Conservation (phyloP, 208 protist genomes). For the Trypanosoma mega region DNA sequence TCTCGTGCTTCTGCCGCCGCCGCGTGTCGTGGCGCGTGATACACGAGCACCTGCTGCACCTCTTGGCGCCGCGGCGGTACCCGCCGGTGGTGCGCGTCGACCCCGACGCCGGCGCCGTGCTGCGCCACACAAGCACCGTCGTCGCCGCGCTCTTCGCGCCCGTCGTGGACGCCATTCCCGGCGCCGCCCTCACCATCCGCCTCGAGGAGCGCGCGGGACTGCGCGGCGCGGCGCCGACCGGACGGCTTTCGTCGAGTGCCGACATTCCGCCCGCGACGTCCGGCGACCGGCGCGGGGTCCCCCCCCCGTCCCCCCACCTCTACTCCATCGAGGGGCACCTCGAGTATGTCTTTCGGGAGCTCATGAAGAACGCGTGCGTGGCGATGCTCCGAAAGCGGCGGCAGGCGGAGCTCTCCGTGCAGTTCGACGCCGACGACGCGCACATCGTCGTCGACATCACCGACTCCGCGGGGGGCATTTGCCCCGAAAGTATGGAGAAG, state of each 20-base stretch:
- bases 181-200: slow-evolving; percentile 42
- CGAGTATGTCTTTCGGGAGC: slow-evolving; percentile 72
- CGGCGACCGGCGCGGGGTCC: slow-evolving; percentile 1
- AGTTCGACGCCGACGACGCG: slow-evolving; percentile 48
- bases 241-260: slow-evolving; percentile 50
- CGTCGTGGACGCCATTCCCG: slow-evolving; percentile 28
- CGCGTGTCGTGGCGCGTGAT: slow-evolving; percentile 83
- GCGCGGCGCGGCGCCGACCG: slow-evolving; percentile 28
- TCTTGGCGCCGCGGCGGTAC: slow-evolving; percentile 37
- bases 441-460: slow-evolving; percentile 78
- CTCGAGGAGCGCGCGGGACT: slow-evolving; percentile 59
- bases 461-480: slow-evolving; percentile 65
- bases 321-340: slow-evolving; percentile 77
- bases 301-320: slow-evolving; percentile 22
- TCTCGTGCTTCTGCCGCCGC: slow-evolving; percentile 73
- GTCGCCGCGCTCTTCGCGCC: slow-evolving; percentile 67
- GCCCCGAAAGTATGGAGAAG: slow-evolving; percentile 34
- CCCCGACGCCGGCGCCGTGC: slow-evolving; percentile 37
- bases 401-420: slow-evolving; percentile 40
- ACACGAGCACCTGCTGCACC: slow-evolving; percentile 80
- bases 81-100: slow-evolving; percentile 45
- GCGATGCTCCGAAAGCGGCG: slow-evolving; percentile 32
- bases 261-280: slow-evolving; percentile 10
- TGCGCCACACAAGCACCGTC: slow-evolving; percentile 50
- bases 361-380: slow-evolving; percentile 87